Percentiles rank a stretch among this genome's conserved stretches.
Evolutionary conservation across 352 stramenopile species (phyloP).

Genomic region (Phytophthora sp.): DNA sequence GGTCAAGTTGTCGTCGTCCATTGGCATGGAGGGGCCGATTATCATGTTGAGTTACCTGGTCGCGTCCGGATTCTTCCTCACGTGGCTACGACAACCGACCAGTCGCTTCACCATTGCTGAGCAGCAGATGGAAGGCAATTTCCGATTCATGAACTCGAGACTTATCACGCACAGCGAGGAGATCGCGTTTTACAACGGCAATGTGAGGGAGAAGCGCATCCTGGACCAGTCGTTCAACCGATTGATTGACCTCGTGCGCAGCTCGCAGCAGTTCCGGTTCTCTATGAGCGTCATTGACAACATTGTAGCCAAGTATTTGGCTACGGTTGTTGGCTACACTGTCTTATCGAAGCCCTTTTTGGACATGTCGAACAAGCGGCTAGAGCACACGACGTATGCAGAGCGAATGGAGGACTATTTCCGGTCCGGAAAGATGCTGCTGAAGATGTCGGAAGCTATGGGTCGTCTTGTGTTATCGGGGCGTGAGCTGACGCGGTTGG

Average conservation of each 20-base stretch:
- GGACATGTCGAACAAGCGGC: conserved; percentile 56
- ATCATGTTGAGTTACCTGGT: conserved; percentile 79
- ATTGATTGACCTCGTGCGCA: conserved; percentile 69
- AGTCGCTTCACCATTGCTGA: conserved; percentile 84
- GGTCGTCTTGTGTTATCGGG: conserved; percentile 85
- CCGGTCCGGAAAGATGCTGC: conserved; percentile 84
- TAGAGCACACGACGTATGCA: conserved; percentile 68
- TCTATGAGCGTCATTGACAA: conserved; percentile 85
- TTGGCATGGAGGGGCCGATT: conserved; percentile 74
- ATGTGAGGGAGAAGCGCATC: conserved; percentile 82
- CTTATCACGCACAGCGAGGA: conserved; percentile 91
- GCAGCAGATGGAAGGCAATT: conserved; percentile 84
- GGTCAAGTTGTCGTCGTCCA: conserved; percentile 66
- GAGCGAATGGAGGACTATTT: conserved; percentile 89
- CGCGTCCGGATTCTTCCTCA: conserved; percentile 71
- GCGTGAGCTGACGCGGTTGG: conserved; percentile 83
- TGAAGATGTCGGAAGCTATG: conserved; percentile 88
- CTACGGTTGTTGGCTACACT: conserved; percentile 82
- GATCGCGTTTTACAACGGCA: conserved; percentile 93
- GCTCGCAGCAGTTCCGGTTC: conserved; percentile 88
- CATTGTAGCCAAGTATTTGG: conserved; percentile 89
- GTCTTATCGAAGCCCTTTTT: conserved; percentile 81
- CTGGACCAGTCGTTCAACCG: conserved; percentile 72
- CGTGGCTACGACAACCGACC: conserved; percentile 72
- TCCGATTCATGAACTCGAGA: conserved; percentile 89